A percentile compares a stretch with the other conserved stretches of the same genome.
Conservation (phyloP, 1,284 basidiomycete species). For the Meripilus lineatus region DNA sequence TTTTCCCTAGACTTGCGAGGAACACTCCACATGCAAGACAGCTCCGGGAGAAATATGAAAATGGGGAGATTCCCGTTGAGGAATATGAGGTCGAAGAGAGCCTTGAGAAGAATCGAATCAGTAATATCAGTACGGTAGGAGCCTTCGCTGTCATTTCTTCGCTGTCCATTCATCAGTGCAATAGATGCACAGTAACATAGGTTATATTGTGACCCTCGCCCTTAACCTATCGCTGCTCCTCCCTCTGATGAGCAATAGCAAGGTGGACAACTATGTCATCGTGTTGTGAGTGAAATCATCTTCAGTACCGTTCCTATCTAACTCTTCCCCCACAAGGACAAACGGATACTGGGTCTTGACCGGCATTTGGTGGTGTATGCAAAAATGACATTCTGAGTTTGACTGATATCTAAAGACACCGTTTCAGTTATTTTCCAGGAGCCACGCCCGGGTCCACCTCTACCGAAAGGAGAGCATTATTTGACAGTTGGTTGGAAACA, state of each 20-base stretch:
- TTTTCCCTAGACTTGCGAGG: slow-evolving; percentile 79
- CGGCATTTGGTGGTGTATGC: slow-evolving; percentile 79
- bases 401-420: slow-evolving; percentile 4
- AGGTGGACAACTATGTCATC: slow-evolving; percentile 69
- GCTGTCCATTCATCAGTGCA: background rate
- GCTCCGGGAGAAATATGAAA: slow-evolving; percentile 53
- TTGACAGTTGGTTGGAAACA: slow-evolving; percentile 81
- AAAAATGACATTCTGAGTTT: background rate
- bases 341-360: slow-evolving; percentile 72
- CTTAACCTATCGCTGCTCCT: slow-evolving; percentile 74
- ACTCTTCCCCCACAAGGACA: slow-evolving; percentile 34
- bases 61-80: slow-evolving; percentile 51
- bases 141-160: slow-evolving; percentile 14
- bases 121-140: slow-evolving; percentile 80
- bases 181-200: slow-evolving; percentile 73
- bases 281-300: slow-evolving; percentile 41
- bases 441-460: slow-evolving; percentile 64
- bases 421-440: slow-evolving; percentile 70
- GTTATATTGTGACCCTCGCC: slow-evolving; percentile 61
- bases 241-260: slow-evolving; percentile 58
- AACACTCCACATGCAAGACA: slow-evolving; percentile 67
- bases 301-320: slow-evolving; percentile 6
- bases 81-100: slow-evolving; percentile 75
- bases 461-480: slow-evolving; percentile 70
- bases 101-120: slow-evolving; percentile 79